Base-by-base conservation (phyloP, 148 eudicot genomes). In the Vaccinium corymbosum region DNA sequence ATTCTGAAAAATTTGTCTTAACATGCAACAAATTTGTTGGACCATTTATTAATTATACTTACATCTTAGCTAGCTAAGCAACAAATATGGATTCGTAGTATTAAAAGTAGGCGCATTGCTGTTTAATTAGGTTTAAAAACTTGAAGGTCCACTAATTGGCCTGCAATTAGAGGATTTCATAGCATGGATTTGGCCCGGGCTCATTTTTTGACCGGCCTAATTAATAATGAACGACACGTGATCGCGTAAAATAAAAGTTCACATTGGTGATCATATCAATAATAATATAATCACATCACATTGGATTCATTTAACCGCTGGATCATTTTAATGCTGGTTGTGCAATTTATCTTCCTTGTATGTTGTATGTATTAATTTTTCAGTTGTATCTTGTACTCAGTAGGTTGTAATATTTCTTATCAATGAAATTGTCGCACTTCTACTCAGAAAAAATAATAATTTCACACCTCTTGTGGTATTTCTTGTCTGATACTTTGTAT, bases 11-110 rank as follows among this genome's bases (percentile, higher is more conserved):
- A 6, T 14, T 14, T 6, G 56, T 29, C 22, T 52, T 42, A 51
- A 51, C 46, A 78, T 51, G 52, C 42, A 78, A 51, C 80, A 50
- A 77, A 50, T 29, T 77, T 77, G 38, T 77, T 22, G 80, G 59
- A 77, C 80, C 55, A 50, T 22, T 50, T 57, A 50, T 51, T 25
- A 51, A 61, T 19, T 55, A 15, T 55, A 13, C 7, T 53, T n/a
- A 3, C 61, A 50, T 78, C 80, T 78, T 73, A 42, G 10, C 74
- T 8, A 42, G 46, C 46, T 42, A 42, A 11, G 55, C 55, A 46
- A 9, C 5, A 17, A 25, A 16, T 15, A 16, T 42, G 15, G 29
- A 66, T 66, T 66, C 66, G 20, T 25, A 8, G 35, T 10, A n/a
- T 64, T 64, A 57, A n/a, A 17, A 1, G 0, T 15, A 5, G 5